Conservation (phyloP, 768 basidiomycete genomes). For the Boletus sp. region DNA sequence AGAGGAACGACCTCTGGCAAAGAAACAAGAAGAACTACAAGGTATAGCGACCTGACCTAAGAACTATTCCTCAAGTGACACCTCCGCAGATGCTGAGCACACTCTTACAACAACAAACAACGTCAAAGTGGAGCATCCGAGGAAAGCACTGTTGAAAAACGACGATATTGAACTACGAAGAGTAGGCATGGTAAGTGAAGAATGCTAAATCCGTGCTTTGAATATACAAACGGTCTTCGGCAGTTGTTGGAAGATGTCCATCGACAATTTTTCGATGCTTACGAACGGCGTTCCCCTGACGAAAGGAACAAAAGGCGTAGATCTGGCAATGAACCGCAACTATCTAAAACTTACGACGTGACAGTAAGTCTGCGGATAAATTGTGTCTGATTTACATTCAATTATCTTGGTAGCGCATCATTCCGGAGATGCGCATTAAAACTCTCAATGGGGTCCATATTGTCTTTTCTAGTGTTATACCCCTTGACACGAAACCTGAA, state of each 20-base stretch:
- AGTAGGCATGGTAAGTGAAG: slow-evolving; percentile 60
- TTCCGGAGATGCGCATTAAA: slow-evolving; percentile 72
- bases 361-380: slow-evolving; percentile 52
- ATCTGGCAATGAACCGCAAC: slow-evolving; percentile 21
- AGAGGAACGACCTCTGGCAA: slow-evolving; percentile 83
- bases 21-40: slow-evolving; percentile 78
- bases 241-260: slow-evolving; percentile 87
- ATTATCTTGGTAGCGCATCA: slow-evolving; percentile 61
- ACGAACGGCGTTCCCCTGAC: slow-evolving; percentile 43
- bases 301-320: slow-evolving; percentile 30
- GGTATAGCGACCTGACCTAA: slow-evolving; percentile 36
- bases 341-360: slow-evolving; percentile 60
- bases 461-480: slow-evolving; percentile 93
- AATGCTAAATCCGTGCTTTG: neutral
- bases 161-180: slow-evolving; percentile 81
- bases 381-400: neutral
- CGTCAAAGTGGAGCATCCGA: slow-evolving; percentile 43
- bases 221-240: neutral
- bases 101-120: slow-evolving; percentile 22
- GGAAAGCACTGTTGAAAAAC: slow-evolving; percentile 82
- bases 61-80: neutral
- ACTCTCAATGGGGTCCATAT: slow-evolving; percentile 80
- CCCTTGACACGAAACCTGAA: slow-evolving; percentile 80
- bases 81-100: slow-evolving; percentile 11
- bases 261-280: slow-evolving; percentile 66